Conservation (phyloP, 2,329 filamentous ascomycete genomes). For the Colletotrichum falcatum region DNA sequence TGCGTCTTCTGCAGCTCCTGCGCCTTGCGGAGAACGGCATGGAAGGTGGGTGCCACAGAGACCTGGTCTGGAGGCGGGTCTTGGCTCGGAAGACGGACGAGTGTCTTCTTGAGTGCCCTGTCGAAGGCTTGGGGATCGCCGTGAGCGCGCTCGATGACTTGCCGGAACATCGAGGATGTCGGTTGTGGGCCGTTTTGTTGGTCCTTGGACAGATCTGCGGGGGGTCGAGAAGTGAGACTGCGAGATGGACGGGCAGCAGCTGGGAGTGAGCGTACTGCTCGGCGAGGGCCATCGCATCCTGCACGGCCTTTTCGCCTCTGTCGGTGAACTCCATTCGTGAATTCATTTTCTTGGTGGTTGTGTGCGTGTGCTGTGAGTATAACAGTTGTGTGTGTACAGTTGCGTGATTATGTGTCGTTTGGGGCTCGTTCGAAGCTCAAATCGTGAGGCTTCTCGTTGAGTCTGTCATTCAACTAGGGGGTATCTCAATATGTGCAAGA, state of each 20-base stretch:
- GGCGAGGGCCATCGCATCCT: constrained; percentile 88
- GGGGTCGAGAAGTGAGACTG: constrained; percentile 84
- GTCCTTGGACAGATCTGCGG: constrained; percentile 81
- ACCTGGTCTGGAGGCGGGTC: constrained; percentile 93
- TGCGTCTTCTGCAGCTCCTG: constrained; percentile 96
- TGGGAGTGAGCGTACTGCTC: constrained; percentile 93
- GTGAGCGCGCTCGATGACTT: constrained; percentile 93
- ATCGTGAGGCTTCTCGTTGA: constrained; percentile 38
- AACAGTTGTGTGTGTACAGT: constrained; percentile 32
- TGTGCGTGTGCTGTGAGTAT: constrained; percentile 23
- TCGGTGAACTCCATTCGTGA: constrained; percentile 93
- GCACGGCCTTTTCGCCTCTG: constrained; percentile 87
- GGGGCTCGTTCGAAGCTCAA: constrained; percentile 34
- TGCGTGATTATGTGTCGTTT: constrained; percentile 35
- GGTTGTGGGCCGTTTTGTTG: constrained; percentile 80
- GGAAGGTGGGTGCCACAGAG: constrained; percentile 83
- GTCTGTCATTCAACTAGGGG: constrained; percentile 35
- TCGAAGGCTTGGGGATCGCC: constrained; percentile 92
- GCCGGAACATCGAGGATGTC: constrained; percentile 85
- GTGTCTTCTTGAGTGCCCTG: constrained; percentile 87
- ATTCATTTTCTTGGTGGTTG: constrained; percentile 67
- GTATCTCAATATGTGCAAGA: constrained; percentile 28
- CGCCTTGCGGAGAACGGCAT: constrained; percentile 84
- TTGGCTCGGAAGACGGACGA: constrained; percentile 93
- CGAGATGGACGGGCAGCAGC: constrained; percentile 89